Conservation (phyloP, 2,329 filamentous ascomycete species). For the Alternaria sp. region DNA sequence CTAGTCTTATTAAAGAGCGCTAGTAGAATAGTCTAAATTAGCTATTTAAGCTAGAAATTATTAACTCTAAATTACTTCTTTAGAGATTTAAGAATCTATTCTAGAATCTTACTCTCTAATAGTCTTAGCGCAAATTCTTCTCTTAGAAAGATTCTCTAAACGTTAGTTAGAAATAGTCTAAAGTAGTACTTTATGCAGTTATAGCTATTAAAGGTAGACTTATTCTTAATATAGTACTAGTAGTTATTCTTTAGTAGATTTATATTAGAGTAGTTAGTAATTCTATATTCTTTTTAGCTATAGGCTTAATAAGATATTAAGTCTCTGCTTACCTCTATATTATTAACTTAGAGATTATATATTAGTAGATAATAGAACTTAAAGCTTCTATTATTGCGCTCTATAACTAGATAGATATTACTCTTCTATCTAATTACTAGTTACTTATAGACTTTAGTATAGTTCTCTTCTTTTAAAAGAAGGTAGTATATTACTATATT, state of each 20-base stretch:
- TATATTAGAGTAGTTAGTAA: not conserved
- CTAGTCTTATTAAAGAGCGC: no score
- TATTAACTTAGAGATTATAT: not conserved
- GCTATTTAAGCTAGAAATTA: no score
- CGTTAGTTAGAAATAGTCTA: not conserved
- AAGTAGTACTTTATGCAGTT: not conserved
- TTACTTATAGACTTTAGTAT: not conserved
- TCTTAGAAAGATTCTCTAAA: not conserved
- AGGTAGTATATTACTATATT: not conserved
- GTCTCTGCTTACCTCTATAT: not conserved
- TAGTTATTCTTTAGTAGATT: not conserved
- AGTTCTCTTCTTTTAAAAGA: not conserved
- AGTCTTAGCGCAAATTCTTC: no score
- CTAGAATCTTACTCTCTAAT: no score
- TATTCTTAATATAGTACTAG: not conserved
- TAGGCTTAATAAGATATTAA: not conserved
- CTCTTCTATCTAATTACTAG: no score
- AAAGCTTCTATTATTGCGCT: no score
- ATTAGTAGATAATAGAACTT: no score
- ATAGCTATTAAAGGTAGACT: not conserved
- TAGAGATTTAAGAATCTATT: no score
- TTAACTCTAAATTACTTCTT: no score
- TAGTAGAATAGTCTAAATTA: no score
- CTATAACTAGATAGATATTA: no score
- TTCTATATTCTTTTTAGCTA: not conserved